phyloP scores from a whole-genome alignment of 176 grass and related monocot species.

The Sorghum bicolor region DNA sequence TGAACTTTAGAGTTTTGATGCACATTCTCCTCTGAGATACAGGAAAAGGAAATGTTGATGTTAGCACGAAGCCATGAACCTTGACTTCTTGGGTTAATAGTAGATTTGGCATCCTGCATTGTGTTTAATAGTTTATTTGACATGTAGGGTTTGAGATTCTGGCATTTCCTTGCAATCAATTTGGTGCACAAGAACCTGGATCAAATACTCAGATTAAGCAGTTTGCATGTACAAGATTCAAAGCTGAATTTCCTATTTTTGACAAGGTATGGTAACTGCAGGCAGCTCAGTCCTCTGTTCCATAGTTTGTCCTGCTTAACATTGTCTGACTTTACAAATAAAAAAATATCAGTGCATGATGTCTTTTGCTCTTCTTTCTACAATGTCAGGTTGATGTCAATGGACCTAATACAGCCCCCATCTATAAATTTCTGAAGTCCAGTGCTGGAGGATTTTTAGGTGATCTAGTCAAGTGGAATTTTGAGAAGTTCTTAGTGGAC shows the following conservation, averaged over 20 bases:
- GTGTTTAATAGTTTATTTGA: constrained; percentile 34
- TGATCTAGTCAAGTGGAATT: constrained; percentile 97
- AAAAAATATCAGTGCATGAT: constrained; percentile 4
- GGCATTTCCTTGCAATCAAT: constrained; percentile 98
- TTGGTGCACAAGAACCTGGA: constrained; percentile 96
- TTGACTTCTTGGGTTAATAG: neutral
- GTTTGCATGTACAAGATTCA: constrained; percentile 98
- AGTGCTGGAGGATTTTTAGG: constrained; percentile 97
- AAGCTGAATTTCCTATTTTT: constrained; percentile 99
- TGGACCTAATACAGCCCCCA: constrained; percentile 84
- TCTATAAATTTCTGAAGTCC: constrained; percentile 93
- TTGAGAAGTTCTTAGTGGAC: constrained; percentile 94
- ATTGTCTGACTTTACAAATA: neutral
- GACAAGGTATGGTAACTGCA: constrained; percentile 67
- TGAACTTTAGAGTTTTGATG: neutral
- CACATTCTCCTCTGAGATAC: neutral
- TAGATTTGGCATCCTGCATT: neutral
- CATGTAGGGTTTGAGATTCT: constrained; percentile 91
- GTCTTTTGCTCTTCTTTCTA: neutral
- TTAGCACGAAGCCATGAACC: neutral
- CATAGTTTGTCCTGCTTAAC: neutral
- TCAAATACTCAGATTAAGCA: constrained; percentile 94
- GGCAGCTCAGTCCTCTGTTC: neutral
- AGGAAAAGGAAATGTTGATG: neutral
- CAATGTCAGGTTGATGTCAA: constrained; percentile 92